A percentile compares a stretch with the other conserved stretches of the same genome.
phyloP scores from a whole-genome alignment of 2,329 filamentous ascomycete species.

The Cadophora sp. region DNA sequence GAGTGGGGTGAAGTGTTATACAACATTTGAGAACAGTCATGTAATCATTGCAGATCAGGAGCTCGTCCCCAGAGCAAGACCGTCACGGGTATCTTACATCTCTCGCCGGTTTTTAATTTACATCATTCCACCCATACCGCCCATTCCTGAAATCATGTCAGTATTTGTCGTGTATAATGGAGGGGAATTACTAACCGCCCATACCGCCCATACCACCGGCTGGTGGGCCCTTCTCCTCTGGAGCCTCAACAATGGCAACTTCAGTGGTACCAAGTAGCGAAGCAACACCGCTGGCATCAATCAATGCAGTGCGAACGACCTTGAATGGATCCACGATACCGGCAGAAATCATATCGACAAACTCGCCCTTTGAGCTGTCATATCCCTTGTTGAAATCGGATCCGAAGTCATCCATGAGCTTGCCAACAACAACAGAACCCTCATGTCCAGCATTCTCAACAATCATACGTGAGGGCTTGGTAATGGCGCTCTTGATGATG shows the following conservation, averaged over 20 bases:
- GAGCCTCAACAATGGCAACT: conserved; percentile 96
- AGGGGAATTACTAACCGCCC: conserved; percentile 48
- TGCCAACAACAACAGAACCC: conserved; percentile 95
- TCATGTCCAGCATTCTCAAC: conserved; percentile 98
- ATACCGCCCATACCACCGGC: conserved; percentile 74
- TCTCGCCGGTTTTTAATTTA: conserved; percentile 36
- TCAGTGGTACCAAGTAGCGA: conserved; percentile 97
- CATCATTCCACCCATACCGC: conserved; percentile 46
- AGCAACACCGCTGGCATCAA: conserved; percentile 94
- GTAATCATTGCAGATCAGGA: conserved; percentile 26
- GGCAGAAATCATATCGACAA: conserved; percentile 96
- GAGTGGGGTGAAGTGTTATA: conserved; percentile 43
- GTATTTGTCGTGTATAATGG: not conserved
- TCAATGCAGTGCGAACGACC: conserved; percentile 95
- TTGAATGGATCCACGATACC: conserved; percentile 99
- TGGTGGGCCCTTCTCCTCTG: conserved; percentile 79
- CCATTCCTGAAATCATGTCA: conserved; percentile 46
- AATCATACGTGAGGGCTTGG: conserved; percentile 90
- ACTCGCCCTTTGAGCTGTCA: conserved; percentile 96
- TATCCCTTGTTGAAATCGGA: conserved; percentile 97
- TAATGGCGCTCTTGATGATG: conserved; percentile 98
- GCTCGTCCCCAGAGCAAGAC: conserved; percentile 25
- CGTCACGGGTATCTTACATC: conserved; percentile 40
- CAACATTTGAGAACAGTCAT: conserved; percentile 36
- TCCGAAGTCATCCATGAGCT: conserved; percentile 94